Evolutionary conservation across 1,284 basidiomycete genomes (phyloP), one percentile per base, ranked within the genome.

Genomic region (Naganishia liquefaciens): DNA sequence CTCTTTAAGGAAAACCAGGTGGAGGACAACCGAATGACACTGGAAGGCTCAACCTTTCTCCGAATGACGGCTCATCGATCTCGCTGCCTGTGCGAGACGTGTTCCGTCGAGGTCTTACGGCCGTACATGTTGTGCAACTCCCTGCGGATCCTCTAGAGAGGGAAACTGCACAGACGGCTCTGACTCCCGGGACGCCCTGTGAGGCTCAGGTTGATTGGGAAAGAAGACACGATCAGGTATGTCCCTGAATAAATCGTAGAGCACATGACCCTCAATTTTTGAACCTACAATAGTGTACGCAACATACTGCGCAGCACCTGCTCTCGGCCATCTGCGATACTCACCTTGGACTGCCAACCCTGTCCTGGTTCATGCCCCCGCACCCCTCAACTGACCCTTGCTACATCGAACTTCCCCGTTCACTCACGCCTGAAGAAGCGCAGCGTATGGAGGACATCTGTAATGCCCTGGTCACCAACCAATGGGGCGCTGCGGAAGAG

Each of bases 1-100:
- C 17, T 9, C 17, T 28, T 25, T 50, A 21, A 28, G 1, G 2
- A 11, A 13, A 15, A 28, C 5, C 9, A 79, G 90, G 90, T 15
- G 91, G 91, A 17, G 90, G 90, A 2, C 91, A 94, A 71, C 89
- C 90, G 0, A 87, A 86, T 5, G 91, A 93, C 73, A 86, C 86
- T 25, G 91, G 91, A 0, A 63, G 81, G 10, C 79, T 93, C 23
- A 82, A 75, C 0, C 44, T 71, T 19, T 33, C 21, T 10, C 57
- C 50, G 1, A 3, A 28, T 5, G 6, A 40, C 23, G n/a, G 15
- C 3, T 70, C 71, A 42, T 66, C 70, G 11, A 72, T 74, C 57
- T 70, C 69, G 13, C 68, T 68, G 5, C 39, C 47, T n/a, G 57
- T 63, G 21, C 60, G 52, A 17, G 57, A 66, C 44, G 77, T 76